These are phyloP conservation scores for Lyophyllum semitale DNA, from an alignment of 768 basidiomycete genomes.

Conservation along the genomic window DNA sequence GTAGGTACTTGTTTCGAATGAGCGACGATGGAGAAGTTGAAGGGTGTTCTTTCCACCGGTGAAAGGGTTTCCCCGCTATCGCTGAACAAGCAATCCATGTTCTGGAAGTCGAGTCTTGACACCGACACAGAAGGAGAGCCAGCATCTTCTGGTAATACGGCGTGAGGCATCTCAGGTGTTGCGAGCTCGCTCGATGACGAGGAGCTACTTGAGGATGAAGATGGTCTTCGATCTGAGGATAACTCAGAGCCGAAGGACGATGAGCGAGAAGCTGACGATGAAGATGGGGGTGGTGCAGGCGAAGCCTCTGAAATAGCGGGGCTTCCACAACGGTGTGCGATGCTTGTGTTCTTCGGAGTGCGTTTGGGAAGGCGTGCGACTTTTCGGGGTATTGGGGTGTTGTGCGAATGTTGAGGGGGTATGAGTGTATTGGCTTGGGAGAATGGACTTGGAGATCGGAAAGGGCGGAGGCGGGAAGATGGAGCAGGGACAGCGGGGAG, in stretches of 20 bases:
- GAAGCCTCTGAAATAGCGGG: background rate
- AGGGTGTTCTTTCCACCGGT: background rate
- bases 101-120: background rate
- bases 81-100: slow-evolving; percentile 1
- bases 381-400: background rate
- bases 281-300: slow-evolving; percentile 3
- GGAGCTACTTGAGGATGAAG: slow-evolving; percentile 10
- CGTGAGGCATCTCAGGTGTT: background rate
- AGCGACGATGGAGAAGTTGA: background rate
- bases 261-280: slow-evolving; percentile 2
- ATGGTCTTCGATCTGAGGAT: background rate
- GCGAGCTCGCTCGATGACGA: slow-evolving; percentile 4
- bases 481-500: background rate
- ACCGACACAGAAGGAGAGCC: background rate
- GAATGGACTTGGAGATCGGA: slow-evolving; percentile 2
- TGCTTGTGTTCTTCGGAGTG: background rate
- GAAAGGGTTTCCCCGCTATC: background rate
- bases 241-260: slow-evolving; percentile 3
- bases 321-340: background rate
- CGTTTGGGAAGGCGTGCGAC: slow-evolving; percentile 8
- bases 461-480: slow-evolving; percentile 1
- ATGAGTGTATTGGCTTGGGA: background rate
- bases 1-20: background rate
- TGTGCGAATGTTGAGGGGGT: background rate
- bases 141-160: background rate